Evolutionary conservation across 495 filamentous ascomycete species (phyloP).

Genomic region (Aspergillus olivimuriae): DNA sequence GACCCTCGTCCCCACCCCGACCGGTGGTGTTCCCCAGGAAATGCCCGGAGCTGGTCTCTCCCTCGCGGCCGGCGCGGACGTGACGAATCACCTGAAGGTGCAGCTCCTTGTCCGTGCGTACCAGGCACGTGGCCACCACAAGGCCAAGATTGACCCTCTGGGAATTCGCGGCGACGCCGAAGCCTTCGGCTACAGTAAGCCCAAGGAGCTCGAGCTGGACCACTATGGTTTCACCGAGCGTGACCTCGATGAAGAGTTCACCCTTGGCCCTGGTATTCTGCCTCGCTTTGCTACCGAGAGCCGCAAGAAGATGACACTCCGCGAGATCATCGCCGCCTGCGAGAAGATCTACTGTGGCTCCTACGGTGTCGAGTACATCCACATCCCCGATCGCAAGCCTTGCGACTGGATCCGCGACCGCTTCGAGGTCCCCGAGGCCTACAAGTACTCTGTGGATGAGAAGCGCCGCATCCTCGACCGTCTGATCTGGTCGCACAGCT

Average conservation of each 20-base stretch:
- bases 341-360: conserved; percentile 95
- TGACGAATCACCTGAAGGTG: conserved; percentile 96
- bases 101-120: conserved; percentile 94
- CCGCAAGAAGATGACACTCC: conserved; percentile 90
- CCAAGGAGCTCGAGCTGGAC: conserved; percentile 86
- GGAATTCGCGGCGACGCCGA: conserved; percentile 83
- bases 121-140: conserved; percentile 96
- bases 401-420: conserved; percentile 97
- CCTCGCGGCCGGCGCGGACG: conserved; percentile 67
- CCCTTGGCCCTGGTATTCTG: conserved; percentile 88
- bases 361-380: conserved; percentile 96
- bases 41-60: conserved; percentile 63
- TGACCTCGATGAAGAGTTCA: conserved; percentile 89
- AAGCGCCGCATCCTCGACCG: conserved; percentile 96
- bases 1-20: too few species aligned
- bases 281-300: conserved; percentile 83
- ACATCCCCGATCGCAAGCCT: conserved; percentile 94
- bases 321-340: conserved; percentile 89
- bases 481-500: conserved; percentile 95
- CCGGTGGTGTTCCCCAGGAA: too few species aligned
- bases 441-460: conserved; percentile 93
- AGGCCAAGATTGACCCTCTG: conserved; percentile 93
- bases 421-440: conserved; percentile 86
- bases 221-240: conserved; percentile 93
- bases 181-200: conserved; percentile 79